These are phyloP conservation scores for Candida pseudoglaebosa DNA, from an alignment of 805 yeast species.

Conservation along the genomic window DNA sequence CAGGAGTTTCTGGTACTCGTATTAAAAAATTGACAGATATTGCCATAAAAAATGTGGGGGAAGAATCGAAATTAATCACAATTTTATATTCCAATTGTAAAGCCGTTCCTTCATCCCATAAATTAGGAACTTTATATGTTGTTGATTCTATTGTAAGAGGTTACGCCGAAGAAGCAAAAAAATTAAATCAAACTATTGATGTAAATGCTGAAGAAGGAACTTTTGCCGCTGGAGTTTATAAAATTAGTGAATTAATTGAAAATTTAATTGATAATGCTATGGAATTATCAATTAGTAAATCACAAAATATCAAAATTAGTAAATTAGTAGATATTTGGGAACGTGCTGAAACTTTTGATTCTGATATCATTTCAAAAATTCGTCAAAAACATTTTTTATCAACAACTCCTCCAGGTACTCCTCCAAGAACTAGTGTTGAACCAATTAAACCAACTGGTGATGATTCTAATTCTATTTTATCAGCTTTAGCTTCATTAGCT, in stretches of 20 bases:
- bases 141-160: conserved; percentile 90
- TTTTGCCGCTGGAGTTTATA: conserved; percentile 66
- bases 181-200: conserved; percentile 45
- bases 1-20: conserved; percentile 95
- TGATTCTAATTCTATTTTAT: conserved; percentile 62
- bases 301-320: conserved; percentile 65
- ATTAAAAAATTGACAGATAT: conserved; percentile 79
- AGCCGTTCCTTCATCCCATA: conserved; percentile 72
- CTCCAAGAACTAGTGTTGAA: conserved; percentile 38
- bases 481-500: conserved; percentile 65
- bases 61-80: conserved; percentile 54
- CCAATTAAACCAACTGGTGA: conserved; percentile 18
- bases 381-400: conserved; percentile 58
- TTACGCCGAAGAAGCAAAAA: conserved; percentile 69
- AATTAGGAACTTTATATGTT: conserved; percentile 86
- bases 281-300: conserved; percentile 46
- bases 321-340: conserved; percentile 93
- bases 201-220: conserved; percentile 62
- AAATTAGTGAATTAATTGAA: conserved; percentile 61
- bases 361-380: conserved; percentile 50
- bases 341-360: conserved; percentile 71
- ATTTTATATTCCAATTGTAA: conserved; percentile 64
- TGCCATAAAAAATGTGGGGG: conserved; percentile 63
- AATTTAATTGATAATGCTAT: conserved; percentile 61
- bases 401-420: conserved; percentile 65